Evolutionary conservation across 768 basidiomycete species (phyloP).

Genomic region (Suillus luteus): DNA sequence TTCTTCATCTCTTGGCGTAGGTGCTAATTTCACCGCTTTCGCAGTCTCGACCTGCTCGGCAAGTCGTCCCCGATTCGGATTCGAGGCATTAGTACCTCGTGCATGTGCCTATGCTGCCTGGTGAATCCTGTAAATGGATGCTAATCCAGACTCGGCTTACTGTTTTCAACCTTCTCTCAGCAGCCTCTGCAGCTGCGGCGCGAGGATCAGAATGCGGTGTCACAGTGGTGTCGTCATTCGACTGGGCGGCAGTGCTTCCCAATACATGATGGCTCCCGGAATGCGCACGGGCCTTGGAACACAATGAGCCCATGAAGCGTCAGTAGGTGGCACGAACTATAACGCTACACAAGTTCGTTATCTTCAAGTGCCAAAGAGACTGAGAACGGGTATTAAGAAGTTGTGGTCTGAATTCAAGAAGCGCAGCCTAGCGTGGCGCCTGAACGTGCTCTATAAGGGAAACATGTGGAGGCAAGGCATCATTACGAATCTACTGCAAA

Average conservation of each 20-base stretch:
- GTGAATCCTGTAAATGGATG: slow-evolving; percentile 28
- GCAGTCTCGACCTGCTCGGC: slow-evolving; percentile 44
- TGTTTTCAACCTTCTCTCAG: slow-evolving; percentile 58
- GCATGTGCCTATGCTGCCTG: slow-evolving; percentile 37
- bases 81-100: slow-evolving; percentile 45
- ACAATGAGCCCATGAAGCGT: slow-evolving; percentile 55
- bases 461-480: slow-evolving; percentile 2
- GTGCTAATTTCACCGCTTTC: slow-evolving; percentile 37
- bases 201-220: slow-evolving; percentile 42
- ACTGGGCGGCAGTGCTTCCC: slow-evolving; percentile 36
- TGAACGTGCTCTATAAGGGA: not conserved
- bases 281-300: slow-evolving; percentile 50
- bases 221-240: slow-evolving; percentile 26
- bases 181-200: slow-evolving; percentile 61
- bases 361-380: slow-evolving; percentile 7
- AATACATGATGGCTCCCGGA: slow-evolving; percentile 52
- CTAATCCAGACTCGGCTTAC: slow-evolving; percentile 39
- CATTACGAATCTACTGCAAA: not conserved
- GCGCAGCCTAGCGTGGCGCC: not conserved
- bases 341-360: not conserved
- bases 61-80: slow-evolving; percentile 48
- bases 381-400: slow-evolving; percentile 7
- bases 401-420: slow-evolving; percentile 10
- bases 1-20: slow-evolving; percentile 43
- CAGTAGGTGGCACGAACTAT: not conserved